Evolutionary conservation across 1,284 basidiomycete genomes (phyloP), one percentile per base, ranked within the genome.

Genomic region (Microbotryum intermedium): DNA sequence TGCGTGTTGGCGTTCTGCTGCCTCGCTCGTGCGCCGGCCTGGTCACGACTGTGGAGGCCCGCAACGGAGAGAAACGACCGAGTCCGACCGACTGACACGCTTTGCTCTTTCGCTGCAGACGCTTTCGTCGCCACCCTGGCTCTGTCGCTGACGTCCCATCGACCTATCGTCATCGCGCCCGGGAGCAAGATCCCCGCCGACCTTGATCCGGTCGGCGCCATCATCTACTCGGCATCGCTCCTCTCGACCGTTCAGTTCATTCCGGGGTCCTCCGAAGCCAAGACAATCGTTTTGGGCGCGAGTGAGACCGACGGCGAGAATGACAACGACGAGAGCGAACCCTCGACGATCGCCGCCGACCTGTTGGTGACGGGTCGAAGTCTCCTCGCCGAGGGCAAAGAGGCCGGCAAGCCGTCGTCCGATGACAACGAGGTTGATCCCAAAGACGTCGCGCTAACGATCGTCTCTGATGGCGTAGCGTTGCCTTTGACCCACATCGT

Each of bases 101-200:
- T 13, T 11, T n/a, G n/a, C n/a, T 46, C 6, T 10, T 45, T 25
- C 9, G 2, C 16, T 25, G 13, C 55, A 67, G 65, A 67, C 26
- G 57, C 65, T 5, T 55, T 67, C n/a, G 56, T 67, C 34, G 55
- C 62, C 58, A 64, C 54, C 8, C 62, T 67, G 29, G 65, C 65
- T 0, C 59, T 67, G 44, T 58, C 60, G 2, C 55, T 55, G 3
- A 60, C 58, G 51, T 25, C 58, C 4, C 43, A 47, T 43, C 50
- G 28, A 43, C 62, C 62, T 0, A 26, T 65, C 49, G 52, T 64
- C 28, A 16, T 67, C 43, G 43, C 58, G 2, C 62, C 65, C 2
- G 65, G 58, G 44, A 51, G 51, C 20, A 28, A 34, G 20, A 4
- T 59, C 46, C 60, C 60, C 26, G 29, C 29, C 29, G 46, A 23